phyloP scores from a whole-genome alignment of 176 grass and related monocot genomes.

The Miscanthus lutarioriparius region DNA sequence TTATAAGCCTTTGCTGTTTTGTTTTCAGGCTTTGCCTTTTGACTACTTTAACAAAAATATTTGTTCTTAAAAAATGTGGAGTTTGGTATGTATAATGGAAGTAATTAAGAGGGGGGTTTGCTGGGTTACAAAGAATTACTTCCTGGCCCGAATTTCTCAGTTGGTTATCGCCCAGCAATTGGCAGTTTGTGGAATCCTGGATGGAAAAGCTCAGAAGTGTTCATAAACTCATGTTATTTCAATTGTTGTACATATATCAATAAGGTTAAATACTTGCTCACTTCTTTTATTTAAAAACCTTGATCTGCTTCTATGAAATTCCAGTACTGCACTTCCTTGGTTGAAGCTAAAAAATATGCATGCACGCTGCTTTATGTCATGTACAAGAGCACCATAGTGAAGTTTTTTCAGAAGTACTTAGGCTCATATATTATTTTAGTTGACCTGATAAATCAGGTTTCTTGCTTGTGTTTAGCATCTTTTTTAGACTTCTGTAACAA shows the following conservation, averaged over 20 bases:
- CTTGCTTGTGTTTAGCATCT: not conserved
- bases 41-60: not conserved
- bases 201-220: not conserved
- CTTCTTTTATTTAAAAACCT: not conserved
- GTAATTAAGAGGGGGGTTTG: not conserved
- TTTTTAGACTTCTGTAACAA: not conserved
- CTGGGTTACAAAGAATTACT: too few species aligned
- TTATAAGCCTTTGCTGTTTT: not conserved
- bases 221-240: not conserved
- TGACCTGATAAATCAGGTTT: not conserved
- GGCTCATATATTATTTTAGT: slow-evolving; percentile 9
- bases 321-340: not conserved
- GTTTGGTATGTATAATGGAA: not conserved
- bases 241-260: not conserved
- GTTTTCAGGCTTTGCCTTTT: not conserved
- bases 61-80: not conserved
- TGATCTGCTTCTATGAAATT: not conserved
- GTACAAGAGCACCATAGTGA: not conserved
- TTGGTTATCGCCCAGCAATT: not conserved
- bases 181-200: not conserved
- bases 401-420: not conserved
- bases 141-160: not conserved
- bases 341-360: slow-evolving; percentile 26
- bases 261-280: not conserved
- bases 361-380: not conserved